A percentile compares a stretch with the other conserved stretches of the same genome.
phyloP scores from a whole-genome alignment of 495 filamentous ascomycete species.

The Cercophora samala region DNA sequence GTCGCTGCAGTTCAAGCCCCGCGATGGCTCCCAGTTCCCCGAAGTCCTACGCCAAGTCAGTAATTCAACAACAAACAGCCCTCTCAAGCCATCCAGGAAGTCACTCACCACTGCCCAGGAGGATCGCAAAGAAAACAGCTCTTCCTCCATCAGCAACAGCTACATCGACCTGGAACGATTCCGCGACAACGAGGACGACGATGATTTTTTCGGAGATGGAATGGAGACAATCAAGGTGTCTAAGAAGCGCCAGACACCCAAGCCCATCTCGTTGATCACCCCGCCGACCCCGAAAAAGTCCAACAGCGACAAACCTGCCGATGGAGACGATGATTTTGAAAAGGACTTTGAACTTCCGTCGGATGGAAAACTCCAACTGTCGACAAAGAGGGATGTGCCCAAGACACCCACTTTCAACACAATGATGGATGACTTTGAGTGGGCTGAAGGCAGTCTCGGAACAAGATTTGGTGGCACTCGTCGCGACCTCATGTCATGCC shows the following conservation, averaged over 20 bases:
- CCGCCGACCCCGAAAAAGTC: conserved; percentile 52
- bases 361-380: conserved; percentile 57
- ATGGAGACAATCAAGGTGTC: conserved; percentile 64
- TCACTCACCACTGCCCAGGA: conserved; percentile 22
- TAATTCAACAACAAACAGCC: conserved; percentile 42
- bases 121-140: conserved; percentile 27
- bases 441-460: conserved; percentile 88
- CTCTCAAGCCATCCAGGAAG: conserved; percentile 35
- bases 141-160: conserved; percentile 31
- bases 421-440: conserved; percentile 75
- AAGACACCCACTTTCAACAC: conserved; percentile 53
- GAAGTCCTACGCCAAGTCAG: conserved; percentile 65
- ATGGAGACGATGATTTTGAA: conserved; percentile 66
- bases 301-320: conserved; percentile 33
- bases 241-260: conserved; percentile 53
- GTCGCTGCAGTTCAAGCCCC: conserved; percentile 60
- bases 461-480: conserved; percentile 82
- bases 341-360: conserved; percentile 71
- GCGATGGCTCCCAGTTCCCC: conserved; percentile 59
- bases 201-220: conserved; percentile 60
- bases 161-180: conserved; percentile 56
- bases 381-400: conserved; percentile 55
- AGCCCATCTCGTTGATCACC: conserved; percentile 53
- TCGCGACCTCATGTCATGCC: conserved; percentile 68
- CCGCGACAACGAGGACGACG: conserved; percentile 57